phyloP scores from a whole-genome alignment of 805 yeast species.

The Nakazawaea wyomingensis region DNA sequence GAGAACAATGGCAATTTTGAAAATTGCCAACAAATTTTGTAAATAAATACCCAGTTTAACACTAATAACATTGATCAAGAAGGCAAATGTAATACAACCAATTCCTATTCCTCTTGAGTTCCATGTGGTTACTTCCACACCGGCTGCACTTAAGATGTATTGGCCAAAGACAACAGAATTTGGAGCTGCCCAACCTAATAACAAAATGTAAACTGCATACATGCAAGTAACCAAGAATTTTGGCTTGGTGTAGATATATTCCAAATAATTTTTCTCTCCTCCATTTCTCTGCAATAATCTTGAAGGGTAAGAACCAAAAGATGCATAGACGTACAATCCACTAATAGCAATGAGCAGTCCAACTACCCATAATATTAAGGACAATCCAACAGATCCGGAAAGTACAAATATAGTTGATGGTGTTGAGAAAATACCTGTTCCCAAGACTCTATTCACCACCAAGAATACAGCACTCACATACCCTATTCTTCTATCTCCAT shows the following conservation, averaged over 20 bases:
- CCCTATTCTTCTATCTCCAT: slow-evolving; percentile 41
- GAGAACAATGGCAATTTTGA: slow-evolving; percentile 66
- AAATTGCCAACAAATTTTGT: slow-evolving; percentile 61
- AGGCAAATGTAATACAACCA: slow-evolving; percentile 67
- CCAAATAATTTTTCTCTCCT: slow-evolving; percentile 80
- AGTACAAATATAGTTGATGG: slow-evolving; percentile 56
- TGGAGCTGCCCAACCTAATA: slow-evolving; percentile 84
- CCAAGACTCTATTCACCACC: slow-evolving; percentile 64
- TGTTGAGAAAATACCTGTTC: slow-evolving; percentile 69
- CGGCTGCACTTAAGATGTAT: slow-evolving; percentile 71
- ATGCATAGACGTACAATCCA: slow-evolving; percentile 69
- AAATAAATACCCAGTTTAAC: slow-evolving; percentile 63
- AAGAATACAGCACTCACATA: slow-evolving; percentile 40
- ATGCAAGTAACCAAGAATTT: slow-evolving; percentile 59
- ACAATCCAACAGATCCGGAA: slow-evolving; percentile 68
- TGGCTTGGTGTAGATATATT: slow-evolving; percentile 65
- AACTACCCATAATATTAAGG: slow-evolving; percentile 68
- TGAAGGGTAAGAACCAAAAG: slow-evolving; percentile 51
- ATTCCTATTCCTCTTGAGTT: slow-evolving; percentile 72
- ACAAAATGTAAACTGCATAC: slow-evolving; percentile 66
- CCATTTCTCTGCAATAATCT: slow-evolving; percentile 71
- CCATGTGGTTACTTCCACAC: slow-evolving; percentile 64
- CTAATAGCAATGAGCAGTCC: slow-evolving; percentile 65
- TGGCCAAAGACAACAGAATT: slow-evolving; percentile 78
- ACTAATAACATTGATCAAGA: slow-evolving; percentile 53